Conservation (phyloP, 2,329 filamentous ascomycete species). For the Neospermospora avenae region DNA sequence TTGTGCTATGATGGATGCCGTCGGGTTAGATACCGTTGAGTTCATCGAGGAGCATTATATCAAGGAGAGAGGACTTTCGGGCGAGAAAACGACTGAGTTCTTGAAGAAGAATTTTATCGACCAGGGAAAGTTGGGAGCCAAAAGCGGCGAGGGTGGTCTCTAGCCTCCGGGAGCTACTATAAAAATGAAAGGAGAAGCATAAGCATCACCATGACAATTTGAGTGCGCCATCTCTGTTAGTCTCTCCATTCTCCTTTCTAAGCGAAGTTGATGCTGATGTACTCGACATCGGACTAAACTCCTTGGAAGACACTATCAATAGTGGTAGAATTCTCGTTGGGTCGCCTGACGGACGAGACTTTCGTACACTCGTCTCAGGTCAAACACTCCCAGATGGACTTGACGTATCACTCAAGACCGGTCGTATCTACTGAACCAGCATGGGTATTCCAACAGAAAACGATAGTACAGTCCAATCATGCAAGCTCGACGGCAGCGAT, state of each 20-base stretch:
- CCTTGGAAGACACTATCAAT: slow-evolving; percentile 8
- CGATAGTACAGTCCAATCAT: slow-evolving; percentile 25
- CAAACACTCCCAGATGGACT: slow-evolving; percentile 44
- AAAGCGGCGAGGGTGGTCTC: slow-evolving; percentile 31
- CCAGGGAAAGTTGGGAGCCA: slow-evolving; percentile 31
- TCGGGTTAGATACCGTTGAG: slow-evolving; percentile 40
- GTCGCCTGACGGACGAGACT: slow-evolving; percentile 10
- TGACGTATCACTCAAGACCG: slow-evolving; percentile 34
- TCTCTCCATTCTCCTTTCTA: no score
- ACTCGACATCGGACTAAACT: slow-evolving; percentile 18
- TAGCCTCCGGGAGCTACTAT: slow-evolving; percentile 15
- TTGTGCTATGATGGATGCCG: slow-evolving; percentile 41
- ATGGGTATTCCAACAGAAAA: slow-evolving; percentile 39
- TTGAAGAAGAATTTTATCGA: slow-evolving; percentile 34
- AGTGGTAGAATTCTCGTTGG: slow-evolving; percentile 19
- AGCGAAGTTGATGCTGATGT: no score
- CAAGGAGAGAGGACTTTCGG: slow-evolving; percentile 27
- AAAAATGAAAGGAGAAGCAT: slow-evolving; percentile 4
- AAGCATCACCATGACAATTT: slow-evolving; percentile 1
- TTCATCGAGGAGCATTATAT: slow-evolving; percentile 42
- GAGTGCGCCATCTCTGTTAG: slow-evolving; percentile 13
- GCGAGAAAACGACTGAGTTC: slow-evolving; percentile 32
- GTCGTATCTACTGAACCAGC: slow-evolving; percentile 47
- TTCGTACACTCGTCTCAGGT: slow-evolving; percentile 16
- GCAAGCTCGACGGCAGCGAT: slow-evolving; percentile 45